A percentile compares a stretch with the other conserved stretches of the same genome.
Conservation (phyloP, 2,329 filamentous ascomycete species). For the Canariomyces notabilis region DNA sequence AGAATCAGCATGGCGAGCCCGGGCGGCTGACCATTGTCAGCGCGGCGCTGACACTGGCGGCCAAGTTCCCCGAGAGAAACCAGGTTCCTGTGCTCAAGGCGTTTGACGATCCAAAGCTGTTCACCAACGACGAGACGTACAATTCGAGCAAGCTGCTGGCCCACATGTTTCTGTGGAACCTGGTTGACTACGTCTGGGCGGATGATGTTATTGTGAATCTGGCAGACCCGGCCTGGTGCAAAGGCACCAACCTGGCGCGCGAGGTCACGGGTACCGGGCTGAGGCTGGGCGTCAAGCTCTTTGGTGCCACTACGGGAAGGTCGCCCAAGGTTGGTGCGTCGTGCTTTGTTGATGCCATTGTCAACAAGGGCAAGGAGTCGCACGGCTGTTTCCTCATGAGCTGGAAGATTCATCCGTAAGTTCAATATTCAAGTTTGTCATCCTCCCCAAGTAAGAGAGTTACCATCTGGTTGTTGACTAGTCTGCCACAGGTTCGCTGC, state of each 20-base stretch:
- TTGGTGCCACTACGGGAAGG: not conserved
- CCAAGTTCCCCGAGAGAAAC: conserved; percentile 26
- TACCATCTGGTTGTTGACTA: too few species aligned
- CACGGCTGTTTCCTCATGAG: too few species aligned
- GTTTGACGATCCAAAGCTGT: conserved; percentile 27
- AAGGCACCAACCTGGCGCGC: conserved; percentile 23
- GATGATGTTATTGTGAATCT: conserved; percentile 35
- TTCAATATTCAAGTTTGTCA: too few species aligned
- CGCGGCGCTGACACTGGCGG: conserved; percentile 26
- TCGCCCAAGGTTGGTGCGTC: conserved; percentile 7
- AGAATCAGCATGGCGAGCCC: conserved; percentile 1
- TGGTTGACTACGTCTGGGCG: conserved; percentile 32
- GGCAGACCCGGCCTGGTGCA: conserved; percentile 29
- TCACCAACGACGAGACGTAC: conserved; percentile 26
- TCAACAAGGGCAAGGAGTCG: too few species aligned
- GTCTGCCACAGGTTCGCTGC: too few species aligned
- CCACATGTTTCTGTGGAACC: conserved; percentile 34
- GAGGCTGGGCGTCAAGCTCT: not conserved
- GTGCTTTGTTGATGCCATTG: too few species aligned
- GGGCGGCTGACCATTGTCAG: conserved; percentile 29
- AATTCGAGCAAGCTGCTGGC: conserved; percentile 29
- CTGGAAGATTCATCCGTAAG: too few species aligned
- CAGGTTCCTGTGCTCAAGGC: conserved; percentile 27
- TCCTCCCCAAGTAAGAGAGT: too few species aligned
- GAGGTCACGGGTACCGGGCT: conserved; percentile 6